Percentiles rank a stretch among this genome's conserved stretches.
Conservation (phyloP, 2,329 filamentous ascomycete genomes). For the Pestalotiopsis sp. region DNA sequence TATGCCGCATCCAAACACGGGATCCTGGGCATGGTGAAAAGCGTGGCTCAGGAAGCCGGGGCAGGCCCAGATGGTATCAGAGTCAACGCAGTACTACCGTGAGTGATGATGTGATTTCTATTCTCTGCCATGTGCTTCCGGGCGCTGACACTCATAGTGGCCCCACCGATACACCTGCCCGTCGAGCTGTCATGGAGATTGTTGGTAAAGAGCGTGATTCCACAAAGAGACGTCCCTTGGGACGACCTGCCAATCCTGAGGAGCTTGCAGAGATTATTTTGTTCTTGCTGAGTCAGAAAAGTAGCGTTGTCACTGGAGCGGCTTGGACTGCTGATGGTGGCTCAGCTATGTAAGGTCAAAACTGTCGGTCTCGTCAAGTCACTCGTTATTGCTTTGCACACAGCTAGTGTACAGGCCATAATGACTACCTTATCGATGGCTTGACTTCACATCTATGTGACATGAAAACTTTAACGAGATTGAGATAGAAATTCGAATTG, state of each 20-base stretch:
- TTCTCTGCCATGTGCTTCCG: not conserved
- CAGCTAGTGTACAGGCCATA: not conserved
- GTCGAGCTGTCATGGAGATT: not conserved
- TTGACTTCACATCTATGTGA: not conserved
- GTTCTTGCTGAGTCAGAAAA: not conserved
- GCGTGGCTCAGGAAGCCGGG: not conserved
- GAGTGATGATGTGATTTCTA: not conserved
- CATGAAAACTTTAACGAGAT: not conserved
- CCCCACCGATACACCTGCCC: not conserved
- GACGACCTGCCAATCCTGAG: not conserved
- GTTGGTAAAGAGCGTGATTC: not conserved
- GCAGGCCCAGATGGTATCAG: not conserved
- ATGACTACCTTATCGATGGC: not conserved
- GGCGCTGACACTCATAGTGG: not conserved
- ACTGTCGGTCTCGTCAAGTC: not conserved
- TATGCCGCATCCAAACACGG: not conserved
- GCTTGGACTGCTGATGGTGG: not conserved
- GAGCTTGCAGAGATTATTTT: not conserved
- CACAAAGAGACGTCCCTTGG: not conserved
- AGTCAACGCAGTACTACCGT: not conserved
- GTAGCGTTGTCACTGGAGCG: not conserved
- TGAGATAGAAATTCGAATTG: not conserved
- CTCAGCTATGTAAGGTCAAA: not conserved
- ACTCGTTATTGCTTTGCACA: not conserved
- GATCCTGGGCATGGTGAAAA: not conserved